Base-by-base conservation (phyloP, 306 rosid species). In the Gynostemma pentaphyllum region DNA sequence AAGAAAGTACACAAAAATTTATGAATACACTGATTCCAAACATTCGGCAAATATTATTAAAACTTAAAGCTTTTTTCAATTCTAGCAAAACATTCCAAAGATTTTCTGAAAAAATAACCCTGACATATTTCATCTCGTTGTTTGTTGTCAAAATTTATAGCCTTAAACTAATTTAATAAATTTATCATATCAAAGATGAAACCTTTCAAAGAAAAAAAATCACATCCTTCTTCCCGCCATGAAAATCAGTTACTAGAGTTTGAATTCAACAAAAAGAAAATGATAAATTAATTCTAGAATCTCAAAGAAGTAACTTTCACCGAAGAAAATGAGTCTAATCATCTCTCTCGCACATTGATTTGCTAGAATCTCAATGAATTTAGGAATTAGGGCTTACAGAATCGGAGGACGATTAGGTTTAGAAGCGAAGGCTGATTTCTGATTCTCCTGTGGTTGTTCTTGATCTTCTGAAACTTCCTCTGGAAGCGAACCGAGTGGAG, bases 371-470 rank as follows among this genome's bases (percentile, higher is more conserved):
- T n/a, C n/a, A n/a, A n/a, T n/a, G n/a, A n/a, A n/a, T n/a, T n/a
- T n/a, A n/a, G n/a, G n/a, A n/a, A n/a, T 28, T 45, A 44, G 63
- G 68, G 69, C 80, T 80, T 74, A 92, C 95, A 76, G 82, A 42
- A 79, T 79, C 24, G 90, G 82, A 0, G 96, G 90, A 39, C 95
- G 96, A 45, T 65, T 74, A 15, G 98, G 98, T 56, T 70, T 68
- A 69, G 95, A 78, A 64, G 76, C 85, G 65, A 92, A 88, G 74
- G 81, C 80, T 18, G 98, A 79, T 60, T 39, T 60, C 48, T 39
- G 65, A 60, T 60, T 36, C 32, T 37, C 34, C 39, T 44, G 77
- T 5, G 45, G 72, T 53, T 64, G 81, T 4, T 50, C 64, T 5
- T 63, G 79, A 1, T 74, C 78, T 26, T 77, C 78, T 23, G 70